Conservation (phyloP, 306 rosid genomes). For the Dalbergia cochinchinensis region DNA sequence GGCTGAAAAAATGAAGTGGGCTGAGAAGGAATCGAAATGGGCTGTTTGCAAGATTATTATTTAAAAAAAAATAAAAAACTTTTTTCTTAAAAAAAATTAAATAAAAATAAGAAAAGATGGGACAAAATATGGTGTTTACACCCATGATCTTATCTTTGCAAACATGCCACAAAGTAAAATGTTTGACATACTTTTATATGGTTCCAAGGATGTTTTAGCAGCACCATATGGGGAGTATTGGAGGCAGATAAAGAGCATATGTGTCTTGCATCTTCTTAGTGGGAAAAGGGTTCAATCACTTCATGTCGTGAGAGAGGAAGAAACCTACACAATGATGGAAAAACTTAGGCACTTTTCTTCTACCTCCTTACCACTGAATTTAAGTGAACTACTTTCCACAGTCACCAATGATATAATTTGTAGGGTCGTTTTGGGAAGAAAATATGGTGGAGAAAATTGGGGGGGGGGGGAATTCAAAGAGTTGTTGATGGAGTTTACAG, state of each 20-base stretch:
- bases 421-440: slow-evolving; percentile 60
- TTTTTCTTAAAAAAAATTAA: too few species aligned
- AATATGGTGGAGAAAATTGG: slow-evolving; percentile 43
- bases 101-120: too few species aligned
- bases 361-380: slow-evolving; percentile 36
- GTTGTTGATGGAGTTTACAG: slow-evolving; percentile 39
- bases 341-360: slow-evolving; percentile 29
- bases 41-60: too few species aligned
- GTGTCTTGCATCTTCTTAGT: slow-evolving; percentile 43
- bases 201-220: slow-evolving; percentile 38
- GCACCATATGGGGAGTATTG: slow-evolving; percentile 59
- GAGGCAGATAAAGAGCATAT: slow-evolving; percentile 51
- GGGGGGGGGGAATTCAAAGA: slow-evolving; percentile 33
- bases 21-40: too few species aligned
- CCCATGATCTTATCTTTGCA: slow-evolving; percentile 47
- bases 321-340: slow-evolving; percentile 14
- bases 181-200: slow-evolving; percentile 44
- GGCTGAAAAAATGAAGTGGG: too few species aligned
- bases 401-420: slow-evolving; percentile 53
- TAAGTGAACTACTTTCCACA: slow-evolving; percentile 43
- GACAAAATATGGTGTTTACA: too few species aligned
- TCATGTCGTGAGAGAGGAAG: slow-evolving; percentile 42
- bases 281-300: slow-evolving; percentile 37
- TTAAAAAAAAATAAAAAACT: too few species aligned
- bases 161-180: slow-evolving; percentile 20